Base-by-base conservation (phyloP, 257 asterid species). In the Penstemon eatonii region DNA sequence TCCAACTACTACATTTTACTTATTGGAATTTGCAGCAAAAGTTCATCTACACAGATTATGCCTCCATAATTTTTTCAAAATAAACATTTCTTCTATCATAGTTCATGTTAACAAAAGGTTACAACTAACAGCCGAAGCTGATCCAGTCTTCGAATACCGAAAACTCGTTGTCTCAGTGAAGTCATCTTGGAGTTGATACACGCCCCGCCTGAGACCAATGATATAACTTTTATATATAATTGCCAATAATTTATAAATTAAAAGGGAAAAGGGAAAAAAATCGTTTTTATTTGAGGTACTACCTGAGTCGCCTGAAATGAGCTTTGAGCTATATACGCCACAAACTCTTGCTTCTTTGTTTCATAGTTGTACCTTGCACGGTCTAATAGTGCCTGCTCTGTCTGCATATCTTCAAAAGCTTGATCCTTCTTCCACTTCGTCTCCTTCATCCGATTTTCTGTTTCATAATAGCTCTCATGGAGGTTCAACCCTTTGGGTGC, bases 351-450 rank as follows among this genome's bases (percentile, higher is more conserved):
- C 82, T 88, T 93, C 80, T 85, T 86, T 8, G 69, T 64, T 74
- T 87, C 97, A 68, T 76, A 90, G 66, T 55, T 82, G 84, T 57
- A 62, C 79, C 49, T 90, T 8, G 73, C 80, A 13, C 63, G 85
- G 63, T 73, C 83, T 75, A 90, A 76, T 25, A 80, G 61, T n/a
- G 65, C 59, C 70, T 88, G 83, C 72, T 86, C 96, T 78, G 90
- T 80, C 79, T 76, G 81, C 75, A 88, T 60, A 73, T 90, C 97
- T 57, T 90, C 95, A 67, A 45, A 0, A 33, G 82, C 19, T 65
- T 94, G 83, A 8, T 76, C 86, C 78, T 82, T 90, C 82, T 82
- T 84, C 96, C 97, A 88, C 56, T 67, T 79, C 7, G 64, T 72
- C 79, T 84, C 92, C 83, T 88, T 90, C 66, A 88, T 49, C 65